phyloP scores from a whole-genome alignment of 805 yeast species.

The Pichia membranifaciens region DNA sequence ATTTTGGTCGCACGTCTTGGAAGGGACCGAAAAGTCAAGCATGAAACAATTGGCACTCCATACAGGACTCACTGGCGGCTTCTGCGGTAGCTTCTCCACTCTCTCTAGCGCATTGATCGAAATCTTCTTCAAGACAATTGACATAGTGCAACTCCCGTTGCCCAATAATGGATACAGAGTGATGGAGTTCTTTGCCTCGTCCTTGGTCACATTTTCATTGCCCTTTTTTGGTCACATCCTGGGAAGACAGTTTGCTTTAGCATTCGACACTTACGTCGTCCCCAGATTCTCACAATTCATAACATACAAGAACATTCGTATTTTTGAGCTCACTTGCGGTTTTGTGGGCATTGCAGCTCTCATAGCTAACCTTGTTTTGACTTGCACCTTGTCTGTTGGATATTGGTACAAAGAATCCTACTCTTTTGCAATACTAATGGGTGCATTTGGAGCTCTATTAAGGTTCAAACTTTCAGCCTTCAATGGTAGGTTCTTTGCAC shows the following conservation, averaged over 20 bases:
- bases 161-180: conserved; percentile 76
- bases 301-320: conserved; percentile 11
- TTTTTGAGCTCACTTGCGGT: conserved; percentile 15
- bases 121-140: conserved; percentile 44
- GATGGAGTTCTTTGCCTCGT: conserved; percentile 64
- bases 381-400: conserved; percentile 28
- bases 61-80: conserved; percentile 66
- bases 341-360: conserved; percentile 27
- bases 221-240: conserved; percentile 53
- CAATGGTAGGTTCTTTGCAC: conserved; percentile 33
- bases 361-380: conserved; percentile 38
- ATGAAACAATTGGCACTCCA: conserved; percentile 45
- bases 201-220: conserved; percentile 52
- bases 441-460: conserved; percentile 62
- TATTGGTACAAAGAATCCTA: conserved; percentile 55
- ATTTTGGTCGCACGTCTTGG: conserved; percentile 15
- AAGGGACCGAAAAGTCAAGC: conserved; percentile 11
- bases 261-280: conserved; percentile 11
- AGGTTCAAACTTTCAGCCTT: conserved; percentile 51
- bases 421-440: conserved; percentile 61
- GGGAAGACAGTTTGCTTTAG: conserved; percentile 45
- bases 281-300: conserved; percentile 6
- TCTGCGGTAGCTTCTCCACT: conserved; percentile 79
- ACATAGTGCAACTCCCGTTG: conserved; percentile 28
- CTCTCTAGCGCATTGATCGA: conserved; percentile 63